Evolutionary conservation across 768 basidiomycete species (phyloP).

Genomic region (Leccinum variicolor): DNA sequence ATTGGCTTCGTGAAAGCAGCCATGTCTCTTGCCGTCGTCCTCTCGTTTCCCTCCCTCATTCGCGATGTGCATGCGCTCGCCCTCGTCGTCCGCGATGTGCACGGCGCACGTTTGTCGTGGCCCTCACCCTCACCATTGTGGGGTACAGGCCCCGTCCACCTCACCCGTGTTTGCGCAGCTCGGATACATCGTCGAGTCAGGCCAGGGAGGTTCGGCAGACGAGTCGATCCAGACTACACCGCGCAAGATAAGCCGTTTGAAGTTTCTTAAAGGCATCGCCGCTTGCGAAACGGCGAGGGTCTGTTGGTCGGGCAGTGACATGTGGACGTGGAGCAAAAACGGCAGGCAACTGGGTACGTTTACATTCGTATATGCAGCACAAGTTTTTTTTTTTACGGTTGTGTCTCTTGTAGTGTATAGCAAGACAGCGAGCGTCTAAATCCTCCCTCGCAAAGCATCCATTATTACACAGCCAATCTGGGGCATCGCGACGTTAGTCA

Average conservation of each 20-base stretch:
- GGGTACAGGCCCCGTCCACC: too few relatives aligned
- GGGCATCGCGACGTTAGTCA: constrained; percentile 70
- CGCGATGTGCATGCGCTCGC: too few relatives aligned
- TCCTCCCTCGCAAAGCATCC: constrained; percentile 76
- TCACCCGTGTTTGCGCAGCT: constrained; percentile 63
- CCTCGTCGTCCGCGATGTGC: too few relatives aligned
- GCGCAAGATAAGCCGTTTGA: constrained; percentile 71
- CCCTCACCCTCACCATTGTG: too few relatives aligned
- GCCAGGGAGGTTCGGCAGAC: constrained; percentile 46
- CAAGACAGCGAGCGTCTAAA: constrained; percentile 66
- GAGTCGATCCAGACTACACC: constrained; percentile 77
- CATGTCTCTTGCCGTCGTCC: too few relatives aligned
- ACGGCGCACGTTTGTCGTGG: too few relatives aligned
- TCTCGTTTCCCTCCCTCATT: too few relatives aligned
- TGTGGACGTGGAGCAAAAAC: constrained; percentile 94
- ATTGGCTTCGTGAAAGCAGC: too few relatives aligned
- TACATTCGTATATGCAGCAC: background rate
- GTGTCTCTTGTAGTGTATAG: constrained; percentile 45
- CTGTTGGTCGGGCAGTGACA: constrained; percentile 73
- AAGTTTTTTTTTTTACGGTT: background rate
- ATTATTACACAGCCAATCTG: constrained; percentile 68
- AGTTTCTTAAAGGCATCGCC: constrained; percentile 73
- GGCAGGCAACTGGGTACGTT: constrained; percentile 80
- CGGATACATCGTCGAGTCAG: constrained; percentile 74
- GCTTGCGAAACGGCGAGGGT: constrained; percentile 85